phyloP scores from a whole-genome alignment of 1,139 yeast genomes.

The Candida sanyaensis region DNA sequence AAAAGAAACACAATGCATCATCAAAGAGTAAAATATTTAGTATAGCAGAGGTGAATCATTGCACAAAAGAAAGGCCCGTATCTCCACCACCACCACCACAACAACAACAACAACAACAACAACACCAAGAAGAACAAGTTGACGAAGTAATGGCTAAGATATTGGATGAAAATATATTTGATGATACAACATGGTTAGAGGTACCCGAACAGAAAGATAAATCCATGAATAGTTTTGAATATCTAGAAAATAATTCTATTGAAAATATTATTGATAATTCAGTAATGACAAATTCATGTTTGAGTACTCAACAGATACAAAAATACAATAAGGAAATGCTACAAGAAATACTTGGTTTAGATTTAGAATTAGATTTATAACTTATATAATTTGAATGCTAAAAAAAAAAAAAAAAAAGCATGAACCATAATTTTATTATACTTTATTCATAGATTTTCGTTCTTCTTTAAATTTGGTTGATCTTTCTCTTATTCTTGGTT shows the following conservation, averaged over 20 bases:
- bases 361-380: slow-evolving; percentile 10
- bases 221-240: too few species aligned
- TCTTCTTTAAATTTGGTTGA: slow-evolving; percentile 58
- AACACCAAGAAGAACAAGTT: not conserved
- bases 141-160: not conserved
- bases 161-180: not conserved
- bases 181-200: not conserved
- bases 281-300: too few species aligned
- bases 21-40: not conserved
- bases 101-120: not conserved
- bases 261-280: too few species aligned
- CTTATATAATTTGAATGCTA: not conserved
- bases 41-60: not conserved
- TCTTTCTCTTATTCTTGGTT: slow-evolving; percentile 69
- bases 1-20: not conserved
- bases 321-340: slow-evolving; percentile 5
- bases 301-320: not conserved
- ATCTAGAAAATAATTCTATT: not conserved
- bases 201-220: too few species aligned
- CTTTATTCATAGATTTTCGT: slow-evolving; percentile 24
- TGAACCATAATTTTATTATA: slow-evolving; percentile 9
- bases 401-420: too few species aligned
- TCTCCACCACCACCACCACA: not conserved
- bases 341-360: slow-evolving; percentile 10
- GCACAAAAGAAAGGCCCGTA: too few species aligned